These are phyloP conservation scores for Vicia villosa DNA, from an alignment of 306 rosid genomes.

Conservation along the genomic window DNA sequence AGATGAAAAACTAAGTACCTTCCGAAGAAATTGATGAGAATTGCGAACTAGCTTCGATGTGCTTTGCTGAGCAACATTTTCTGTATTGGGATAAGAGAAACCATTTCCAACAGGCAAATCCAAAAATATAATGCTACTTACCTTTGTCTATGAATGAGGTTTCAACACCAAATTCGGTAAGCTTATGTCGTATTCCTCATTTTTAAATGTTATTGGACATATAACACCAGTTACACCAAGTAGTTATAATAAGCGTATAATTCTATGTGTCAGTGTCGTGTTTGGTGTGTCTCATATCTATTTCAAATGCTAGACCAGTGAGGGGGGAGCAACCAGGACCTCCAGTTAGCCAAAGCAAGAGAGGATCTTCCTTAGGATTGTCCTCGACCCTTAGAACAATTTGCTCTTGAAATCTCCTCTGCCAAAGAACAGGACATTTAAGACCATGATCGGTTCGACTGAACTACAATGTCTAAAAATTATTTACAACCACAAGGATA, in stretches of 20 bases:
- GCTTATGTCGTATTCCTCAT: slow-evolving; percentile 4
- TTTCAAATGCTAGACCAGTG: slow-evolving; percentile 7
- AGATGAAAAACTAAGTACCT: not conserved
- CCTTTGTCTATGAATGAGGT: slow-evolving; percentile 23
- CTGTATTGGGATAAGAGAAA: slow-evolving; percentile 20
- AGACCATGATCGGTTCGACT: no score
- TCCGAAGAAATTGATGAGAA: slow-evolving; percentile 19
- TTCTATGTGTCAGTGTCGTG: no score
- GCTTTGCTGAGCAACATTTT: slow-evolving; percentile 6
- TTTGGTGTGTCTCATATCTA: not conserved
- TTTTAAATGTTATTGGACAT: not conserved
- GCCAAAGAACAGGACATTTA: no score
- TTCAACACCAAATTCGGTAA: slow-evolving; percentile 1
- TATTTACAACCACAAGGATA: no score
- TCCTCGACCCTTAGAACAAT: no score
- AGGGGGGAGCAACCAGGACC: slow-evolving; percentile 25
- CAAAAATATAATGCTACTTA: slow-evolving; percentile 24
- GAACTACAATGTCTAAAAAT: no score
- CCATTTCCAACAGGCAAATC: slow-evolving; percentile 11
- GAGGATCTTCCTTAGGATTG: slow-evolving; percentile 19
- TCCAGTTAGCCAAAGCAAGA: slow-evolving; percentile 9
- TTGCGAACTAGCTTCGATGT: not conserved
- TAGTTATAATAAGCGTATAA: no score
- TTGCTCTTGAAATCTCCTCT: no score
- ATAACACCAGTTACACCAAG: not conserved